phyloP scores from a whole-genome alignment of 768 basidiomycete genomes.

The Mycena rebaudengoi region DNA sequence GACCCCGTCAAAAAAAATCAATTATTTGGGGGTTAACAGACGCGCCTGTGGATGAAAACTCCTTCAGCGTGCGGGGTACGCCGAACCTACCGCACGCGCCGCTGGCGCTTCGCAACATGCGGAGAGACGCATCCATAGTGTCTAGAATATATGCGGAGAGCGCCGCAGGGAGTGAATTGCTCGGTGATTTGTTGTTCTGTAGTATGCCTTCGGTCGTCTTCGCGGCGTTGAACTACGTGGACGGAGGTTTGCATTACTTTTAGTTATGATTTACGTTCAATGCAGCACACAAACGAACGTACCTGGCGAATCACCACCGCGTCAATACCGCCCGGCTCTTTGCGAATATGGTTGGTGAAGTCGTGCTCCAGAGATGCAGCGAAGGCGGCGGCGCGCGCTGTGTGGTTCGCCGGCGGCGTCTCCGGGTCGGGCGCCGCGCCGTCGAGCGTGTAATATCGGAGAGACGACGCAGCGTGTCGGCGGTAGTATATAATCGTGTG shows the following conservation, averaged over 20 bases:
- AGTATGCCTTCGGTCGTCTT: slow-evolving; percentile 40
- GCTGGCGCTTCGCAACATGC: too few relatives aligned
- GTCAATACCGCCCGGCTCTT: slow-evolving; percentile 40
- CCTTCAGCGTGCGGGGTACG: slow-evolving; percentile 42
- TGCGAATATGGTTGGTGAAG: slow-evolving; percentile 41
- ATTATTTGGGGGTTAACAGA: neutral
- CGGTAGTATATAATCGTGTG: slow-evolving; percentile 56
- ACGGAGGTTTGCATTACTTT: neutral
- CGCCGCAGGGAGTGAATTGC: slow-evolving; percentile 17
- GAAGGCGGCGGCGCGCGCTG: slow-evolving; percentile 20
- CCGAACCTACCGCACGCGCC: slow-evolving; percentile 28
- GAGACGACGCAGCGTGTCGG: slow-evolving; percentile 59
- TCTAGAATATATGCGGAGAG: slow-evolving; percentile 21
- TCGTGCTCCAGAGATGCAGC: slow-evolving; percentile 45
- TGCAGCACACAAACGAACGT: too few relatives aligned
- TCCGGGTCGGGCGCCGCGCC: slow-evolving; percentile 31
- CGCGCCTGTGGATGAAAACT: slow-evolving; percentile 53
- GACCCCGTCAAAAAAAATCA: neutral
- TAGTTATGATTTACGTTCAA: too few relatives aligned
- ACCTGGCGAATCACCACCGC: slow-evolving; percentile 53
- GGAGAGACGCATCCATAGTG: slow-evolving; percentile 12
- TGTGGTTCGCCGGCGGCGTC: slow-evolving; percentile 25
- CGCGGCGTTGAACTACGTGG: slow-evolving; percentile 55
- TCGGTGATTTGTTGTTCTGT: slow-evolving; percentile 27
- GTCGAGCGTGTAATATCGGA: slow-evolving; percentile 72